phyloP scores from a whole-genome alignment of 106 monocot genomes.

The Ottelia alismoides region DNA sequence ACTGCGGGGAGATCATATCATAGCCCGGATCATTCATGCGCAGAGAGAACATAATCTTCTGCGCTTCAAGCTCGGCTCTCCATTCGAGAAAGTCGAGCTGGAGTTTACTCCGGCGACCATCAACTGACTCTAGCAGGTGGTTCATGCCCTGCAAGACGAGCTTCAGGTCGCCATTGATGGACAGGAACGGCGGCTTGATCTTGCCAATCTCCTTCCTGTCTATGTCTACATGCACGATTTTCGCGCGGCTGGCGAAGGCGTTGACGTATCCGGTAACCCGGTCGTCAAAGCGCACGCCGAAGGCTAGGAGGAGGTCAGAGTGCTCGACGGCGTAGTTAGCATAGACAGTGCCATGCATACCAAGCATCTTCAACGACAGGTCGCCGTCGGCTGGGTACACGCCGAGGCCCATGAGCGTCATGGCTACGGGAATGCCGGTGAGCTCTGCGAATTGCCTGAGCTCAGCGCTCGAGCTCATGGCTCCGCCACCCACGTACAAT shows the following conservation, averaged over 20 bases:
- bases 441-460: constrained; percentile 53
- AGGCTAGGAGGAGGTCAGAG: constrained; percentile 77
- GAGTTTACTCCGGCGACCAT: background rate
- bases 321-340: constrained; percentile 81
- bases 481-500: constrained; percentile 81
- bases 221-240: constrained; percentile 92
- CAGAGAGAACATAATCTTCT: constrained; percentile 53
- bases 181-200: constrained; percentile 85
- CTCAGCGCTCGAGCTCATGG: constrained; percentile 44
- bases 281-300: constrained; percentile 91
- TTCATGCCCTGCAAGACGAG: constrained; percentile 53
- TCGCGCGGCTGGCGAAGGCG: constrained; percentile 79
- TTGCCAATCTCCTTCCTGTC: constrained; percentile 95
- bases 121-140: constrained; percentile 20
- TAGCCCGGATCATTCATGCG: constrained; percentile 59
- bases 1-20: constrained; percentile 69
- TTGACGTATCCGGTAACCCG: constrained; percentile 86
- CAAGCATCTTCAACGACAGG: constrained; percentile 80
- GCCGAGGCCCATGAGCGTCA: constrained; percentile 89
- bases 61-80: constrained; percentile 53
- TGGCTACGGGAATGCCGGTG: constrained; percentile 74
- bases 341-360: constrained; percentile 89
- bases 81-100: constrained; percentile 54
- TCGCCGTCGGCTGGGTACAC: constrained; percentile 32
- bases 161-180: constrained; percentile 78